Percentiles rank a stretch among this genome's conserved stretches.
Evolutionary conservation across 768 basidiomycete species (phyloP).

Genomic region (Suillus ampliporus): DNA sequence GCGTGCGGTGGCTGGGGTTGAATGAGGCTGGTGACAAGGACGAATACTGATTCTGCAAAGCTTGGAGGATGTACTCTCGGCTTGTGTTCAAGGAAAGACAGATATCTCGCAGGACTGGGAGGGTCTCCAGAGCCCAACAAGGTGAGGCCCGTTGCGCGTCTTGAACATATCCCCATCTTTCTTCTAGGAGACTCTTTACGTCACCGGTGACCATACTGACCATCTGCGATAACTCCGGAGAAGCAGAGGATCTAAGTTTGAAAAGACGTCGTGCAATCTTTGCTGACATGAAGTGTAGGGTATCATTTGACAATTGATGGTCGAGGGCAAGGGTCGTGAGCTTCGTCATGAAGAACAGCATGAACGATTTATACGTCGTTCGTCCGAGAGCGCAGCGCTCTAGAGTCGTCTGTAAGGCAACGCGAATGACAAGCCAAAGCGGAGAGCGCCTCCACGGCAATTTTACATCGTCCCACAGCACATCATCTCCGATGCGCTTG

Average conservation of each 20-base stretch:
- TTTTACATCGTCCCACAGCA: constrained; percentile 44
- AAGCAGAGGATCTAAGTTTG: constrained; percentile 37
- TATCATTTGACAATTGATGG: constrained; percentile 30
- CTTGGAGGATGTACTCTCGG: constrained; percentile 32
- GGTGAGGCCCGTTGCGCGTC: constrained; percentile 31
- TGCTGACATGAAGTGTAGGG: constrained; percentile 41
- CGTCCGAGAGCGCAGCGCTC: constrained; percentile 17
- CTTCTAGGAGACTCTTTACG: constrained; percentile 30
- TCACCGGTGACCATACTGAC: constrained; percentile 19
- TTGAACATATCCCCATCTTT: constrained; percentile 43
- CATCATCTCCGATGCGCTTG: constrained; percentile 54
- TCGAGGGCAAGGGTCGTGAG: constrained; percentile 17
- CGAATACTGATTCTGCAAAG: constrained; percentile 12
- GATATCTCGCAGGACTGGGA: constrained; percentile 38
- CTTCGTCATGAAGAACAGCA: constrained; percentile 33
- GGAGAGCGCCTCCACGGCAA: constrained; percentile 56
- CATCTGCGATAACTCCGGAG: constrained; percentile 19
- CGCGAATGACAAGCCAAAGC: constrained; percentile 35
- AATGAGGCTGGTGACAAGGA: not conserved
- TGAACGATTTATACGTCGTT: constrained; percentile 38
- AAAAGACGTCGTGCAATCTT: constrained; percentile 44
- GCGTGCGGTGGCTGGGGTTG: constrained; percentile 9
- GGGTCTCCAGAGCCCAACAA: constrained; percentile 34
- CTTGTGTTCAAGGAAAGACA: constrained; percentile 39
- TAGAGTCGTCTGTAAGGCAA: constrained; percentile 44